phyloP scores from a whole-genome alignment of 352 stramenopile species.

The Phytopythium ostracodes region DNA sequence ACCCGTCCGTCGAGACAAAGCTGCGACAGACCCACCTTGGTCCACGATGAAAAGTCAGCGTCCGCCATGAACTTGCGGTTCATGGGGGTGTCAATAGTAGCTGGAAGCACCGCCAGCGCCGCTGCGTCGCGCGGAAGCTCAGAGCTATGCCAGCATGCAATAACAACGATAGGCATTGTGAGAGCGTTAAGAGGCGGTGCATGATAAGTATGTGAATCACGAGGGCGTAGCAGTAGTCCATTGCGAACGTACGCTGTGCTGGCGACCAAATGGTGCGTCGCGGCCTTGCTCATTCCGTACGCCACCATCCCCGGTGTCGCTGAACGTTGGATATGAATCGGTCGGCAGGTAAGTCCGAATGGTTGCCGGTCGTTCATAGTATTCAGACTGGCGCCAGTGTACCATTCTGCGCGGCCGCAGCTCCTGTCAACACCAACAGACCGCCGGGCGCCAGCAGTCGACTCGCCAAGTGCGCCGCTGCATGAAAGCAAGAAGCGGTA shows the following conservation, averaged over 20 bases:
- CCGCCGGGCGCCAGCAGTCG: constrained; percentile 55
- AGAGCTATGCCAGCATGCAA: constrained; percentile 28
- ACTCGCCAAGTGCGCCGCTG: constrained; percentile 77
- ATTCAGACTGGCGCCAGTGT: not conserved
- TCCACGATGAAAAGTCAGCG: constrained; percentile 83
- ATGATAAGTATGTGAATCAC: not conserved
- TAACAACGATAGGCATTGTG: not conserved
- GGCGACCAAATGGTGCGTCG: constrained; percentile 86
- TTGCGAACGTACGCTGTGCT: constrained; percentile 60
- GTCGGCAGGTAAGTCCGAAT: no score
- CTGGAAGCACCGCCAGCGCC: constrained; percentile 64
- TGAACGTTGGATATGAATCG: not conserved
- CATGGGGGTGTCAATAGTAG: constrained; percentile 86
- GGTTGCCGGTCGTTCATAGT: no score
- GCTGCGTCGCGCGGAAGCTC: constrained; percentile 49
- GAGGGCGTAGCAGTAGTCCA: not conserved
- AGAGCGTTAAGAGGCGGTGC: not conserved
- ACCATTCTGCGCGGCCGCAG: constrained; percentile 72
- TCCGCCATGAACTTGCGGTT: constrained; percentile 87
- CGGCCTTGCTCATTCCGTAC: constrained; percentile 87
- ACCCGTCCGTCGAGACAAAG: no score
- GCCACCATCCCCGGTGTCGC: constrained; percentile 82
- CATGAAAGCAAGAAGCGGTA: not conserved
- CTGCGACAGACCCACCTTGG: constrained; percentile 40
- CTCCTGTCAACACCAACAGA: constrained; percentile 80